Conservation (phyloP, 2,329 filamentous ascomycete genomes). For the Didymella exigua region DNA sequence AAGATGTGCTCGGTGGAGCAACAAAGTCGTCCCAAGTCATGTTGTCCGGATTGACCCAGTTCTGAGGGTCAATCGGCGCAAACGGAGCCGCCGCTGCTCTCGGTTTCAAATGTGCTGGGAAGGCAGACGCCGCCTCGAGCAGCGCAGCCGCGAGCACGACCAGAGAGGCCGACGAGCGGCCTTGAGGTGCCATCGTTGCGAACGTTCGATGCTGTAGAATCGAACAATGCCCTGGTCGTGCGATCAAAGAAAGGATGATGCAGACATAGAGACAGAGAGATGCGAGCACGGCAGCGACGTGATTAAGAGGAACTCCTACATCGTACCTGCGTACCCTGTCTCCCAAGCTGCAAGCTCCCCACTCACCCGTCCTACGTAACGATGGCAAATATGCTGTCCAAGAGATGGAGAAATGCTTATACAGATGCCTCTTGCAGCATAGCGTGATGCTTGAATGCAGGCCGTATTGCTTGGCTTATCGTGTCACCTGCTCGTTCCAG, state of each 20-base stretch:
- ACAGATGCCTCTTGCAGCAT: slow-evolving; percentile 33
- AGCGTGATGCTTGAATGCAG: slow-evolving; percentile 20
- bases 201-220: background rate
- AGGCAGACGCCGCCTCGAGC: slow-evolving; percentile 22
- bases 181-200: slow-evolving; percentile 3
- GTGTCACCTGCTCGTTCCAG: slow-evolving; percentile 31
- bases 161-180: slow-evolving; percentile 18
- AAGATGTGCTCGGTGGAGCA: slow-evolving; percentile 55
- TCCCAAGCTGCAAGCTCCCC: background rate
- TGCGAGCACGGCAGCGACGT: background rate
- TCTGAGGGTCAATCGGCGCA: slow-evolving; percentile 57
- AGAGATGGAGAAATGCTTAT: slow-evolving; percentile 22
- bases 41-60: slow-evolving; percentile 60
- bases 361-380: slow-evolving; percentile 25
- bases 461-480: slow-evolving; percentile 30
- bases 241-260: background rate
- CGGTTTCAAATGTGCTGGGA: slow-evolving; percentile 24
- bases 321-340: slow-evolving; percentile 4
- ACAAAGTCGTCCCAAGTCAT: slow-evolving; percentile 57
- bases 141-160: slow-evolving; percentile 24
- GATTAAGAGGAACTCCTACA: background rate
- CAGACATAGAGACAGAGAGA: background rate
- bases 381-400: slow-evolving; percentile 14
- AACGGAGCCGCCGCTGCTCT: slow-evolving; percentile 51
- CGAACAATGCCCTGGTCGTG: slow-evolving; percentile 1